Evolutionary conservation across 352 stramenopile genomes (phyloP).

Genomic region (Salisapilia sapeloensis): DNA sequence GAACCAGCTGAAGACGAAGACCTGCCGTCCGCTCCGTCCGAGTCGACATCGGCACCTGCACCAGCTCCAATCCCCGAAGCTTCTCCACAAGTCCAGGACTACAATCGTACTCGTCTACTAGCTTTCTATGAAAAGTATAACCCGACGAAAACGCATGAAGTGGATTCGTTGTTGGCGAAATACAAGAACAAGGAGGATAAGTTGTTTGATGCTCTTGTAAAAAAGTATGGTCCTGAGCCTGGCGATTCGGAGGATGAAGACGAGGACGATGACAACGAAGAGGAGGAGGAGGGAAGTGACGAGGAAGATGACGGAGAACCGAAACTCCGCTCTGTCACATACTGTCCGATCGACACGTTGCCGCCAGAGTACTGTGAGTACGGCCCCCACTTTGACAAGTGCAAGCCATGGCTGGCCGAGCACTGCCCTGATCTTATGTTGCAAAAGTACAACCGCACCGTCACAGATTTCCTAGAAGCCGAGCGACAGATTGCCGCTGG

Average conservation of each 20-base stretch:
- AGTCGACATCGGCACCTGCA: neutral
- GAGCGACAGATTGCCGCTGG: conserved; percentile 66
- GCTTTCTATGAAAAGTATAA: conserved; percentile 80
- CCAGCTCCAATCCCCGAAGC: conserved; percentile 4
- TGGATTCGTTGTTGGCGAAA: conserved; percentile 39
- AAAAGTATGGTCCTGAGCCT: conserved; percentile 73
- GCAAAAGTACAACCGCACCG: conserved; percentile 74
- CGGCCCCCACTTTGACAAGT: conserved; percentile 70
- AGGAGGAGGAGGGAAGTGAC: conserved; percentile 22
- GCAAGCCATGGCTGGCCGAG: conserved; percentile 64
- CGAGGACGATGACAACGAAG: conserved; percentile 19
- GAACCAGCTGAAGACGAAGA: conserved; percentile 38
- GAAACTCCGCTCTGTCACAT: conserved; percentile 46
- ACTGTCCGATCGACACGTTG: conserved; percentile 74
- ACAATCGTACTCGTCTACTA: conserved; percentile 45
- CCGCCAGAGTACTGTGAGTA: conserved; percentile 79
- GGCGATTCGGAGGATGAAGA: conserved; percentile 56
- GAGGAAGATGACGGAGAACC: conserved; percentile 15
- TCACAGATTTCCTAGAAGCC: conserved; percentile 50
- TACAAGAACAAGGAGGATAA: conserved; percentile 71
- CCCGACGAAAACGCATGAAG: conserved; percentile 53
- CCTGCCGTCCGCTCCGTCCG: conserved; percentile 8
- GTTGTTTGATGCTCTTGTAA: conserved; percentile 64
- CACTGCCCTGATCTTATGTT: conserved; percentile 54
- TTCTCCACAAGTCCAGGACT: conserved; percentile 14